Evolutionary conservation across 1,284 basidiomycete species (phyloP).

Genomic region (Phlebopus sp.): DNA sequence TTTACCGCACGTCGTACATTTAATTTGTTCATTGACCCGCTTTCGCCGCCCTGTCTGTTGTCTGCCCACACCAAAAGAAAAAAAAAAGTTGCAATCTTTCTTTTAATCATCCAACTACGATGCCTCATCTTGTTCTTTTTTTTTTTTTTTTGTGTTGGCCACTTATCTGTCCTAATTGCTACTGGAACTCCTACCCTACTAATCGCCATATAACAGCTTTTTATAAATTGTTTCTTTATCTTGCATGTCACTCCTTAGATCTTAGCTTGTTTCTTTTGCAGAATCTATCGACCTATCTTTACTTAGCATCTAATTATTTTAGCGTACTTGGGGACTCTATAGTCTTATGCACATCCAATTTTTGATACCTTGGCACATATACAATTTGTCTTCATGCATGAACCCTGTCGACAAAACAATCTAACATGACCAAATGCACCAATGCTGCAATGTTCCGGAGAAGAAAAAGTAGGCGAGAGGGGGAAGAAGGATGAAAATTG

Average conservation of each 20-base stretch:
- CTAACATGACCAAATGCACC: background rate
- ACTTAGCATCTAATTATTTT: slow-evolving; percentile 11
- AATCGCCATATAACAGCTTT: slow-evolving; percentile 17
- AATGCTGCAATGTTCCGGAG: background rate
- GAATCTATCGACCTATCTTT: slow-evolving; percentile 3
- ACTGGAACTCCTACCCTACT: slow-evolving; percentile 20
- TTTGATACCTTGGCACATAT: slow-evolving; percentile 6
- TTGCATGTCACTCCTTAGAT: slow-evolving; percentile 4
- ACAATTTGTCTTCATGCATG: background rate
- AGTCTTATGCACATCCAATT: background rate
- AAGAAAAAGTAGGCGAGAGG: slow-evolving; percentile 2
- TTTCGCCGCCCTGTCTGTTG: slow-evolving; percentile 23
- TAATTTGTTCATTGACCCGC: slow-evolving; percentile 20
- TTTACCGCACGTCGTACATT: slow-evolving; percentile 19
- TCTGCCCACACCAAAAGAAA: slow-evolving; percentile 18
- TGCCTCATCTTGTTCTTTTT: background rate
- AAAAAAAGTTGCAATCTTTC: background rate
- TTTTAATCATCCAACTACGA: slow-evolving; percentile 1
- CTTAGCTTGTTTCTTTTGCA: slow-evolving; percentile 2
- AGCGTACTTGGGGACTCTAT: slow-evolving; percentile 8
- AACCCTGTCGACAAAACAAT: background rate
- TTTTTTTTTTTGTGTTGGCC: background rate
- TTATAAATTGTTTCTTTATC: slow-evolving; percentile 6
- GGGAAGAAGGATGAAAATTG: background rate
- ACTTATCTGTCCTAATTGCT: slow-evolving; percentile 1